Evolutionary conservation across 108 stramenopile genomes (phyloP), one percentile per base, ranked within the genome.

Genomic region (Aurantiochytrium sp.): DNA sequence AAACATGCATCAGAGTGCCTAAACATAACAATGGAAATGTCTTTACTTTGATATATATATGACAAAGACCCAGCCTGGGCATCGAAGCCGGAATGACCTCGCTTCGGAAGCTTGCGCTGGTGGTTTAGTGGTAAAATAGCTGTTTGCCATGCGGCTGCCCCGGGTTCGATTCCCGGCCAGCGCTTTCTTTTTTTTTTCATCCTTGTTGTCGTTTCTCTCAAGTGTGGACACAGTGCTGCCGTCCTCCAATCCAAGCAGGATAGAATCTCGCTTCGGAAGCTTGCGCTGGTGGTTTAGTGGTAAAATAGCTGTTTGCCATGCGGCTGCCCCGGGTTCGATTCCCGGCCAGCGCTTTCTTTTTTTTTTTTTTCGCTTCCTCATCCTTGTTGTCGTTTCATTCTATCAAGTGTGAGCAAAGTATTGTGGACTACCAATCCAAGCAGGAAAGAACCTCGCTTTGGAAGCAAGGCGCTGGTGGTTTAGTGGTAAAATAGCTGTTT

Each of bases 401-500:
- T n/a, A n/a, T n/a, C n/a, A n/a, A n/a, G n/a, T n/a, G n/a, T n/a
- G n/a, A n/a, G n/a, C n/a, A n/a, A n/a, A n/a, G n/a, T n/a, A n/a
- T n/a, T n/a, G n/a, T n/a, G n/a, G n/a, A n/a, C n/a, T n/a, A n/a
- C n/a, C n/a, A n/a, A n/a, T n/a, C n/a, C n/a, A n/a, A n/a, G n/a
- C n/a, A n/a, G n/a, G n/a, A n/a, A n/a, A n/a, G n/a, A n/a, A n/a
- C n/a, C n/a, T n/a, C n/a, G n/a, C n/a, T n/a, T n/a, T n/a, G n/a
- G n/a, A n/a, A n/a, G n/a, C n/a, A n/a, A n/a, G 10, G n/a, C n/a
- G n/a, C n/a, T n/a, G n/a, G n/a, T n/a, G n/a, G n/a, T n/a, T n/a
- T n/a, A n/a, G n/a, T n/a, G n/a, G n/a, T n/a, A n/a, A n/a, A 69
- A 69, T 69, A 69, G 64, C 64, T 69, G 64, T 69, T 69, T 69